Evolutionary conservation across 1,139 yeast genomes (phyloP).

Genomic region (Arxiozyma bovina): DNA sequence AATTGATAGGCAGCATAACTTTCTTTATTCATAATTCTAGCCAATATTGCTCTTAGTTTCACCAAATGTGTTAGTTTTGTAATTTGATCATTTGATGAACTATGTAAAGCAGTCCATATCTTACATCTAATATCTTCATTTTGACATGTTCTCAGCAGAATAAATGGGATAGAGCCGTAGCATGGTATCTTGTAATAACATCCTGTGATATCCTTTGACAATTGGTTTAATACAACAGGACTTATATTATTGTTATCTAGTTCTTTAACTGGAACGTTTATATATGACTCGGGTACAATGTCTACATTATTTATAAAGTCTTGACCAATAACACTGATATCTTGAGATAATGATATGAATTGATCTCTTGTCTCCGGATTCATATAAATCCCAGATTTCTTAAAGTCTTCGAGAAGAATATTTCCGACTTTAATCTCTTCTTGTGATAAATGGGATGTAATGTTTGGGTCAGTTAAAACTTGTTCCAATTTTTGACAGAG

Average conservation of each 20-base stretch:
- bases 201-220: slow-evolving; percentile 28
- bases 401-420: slow-evolving; percentile 73
- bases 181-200: slow-evolving; percentile 49
- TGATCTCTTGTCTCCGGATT: slow-evolving; percentile 51
- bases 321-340: slow-evolving; percentile 76
- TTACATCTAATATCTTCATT: slow-evolving; percentile 51
- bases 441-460: slow-evolving; percentile 37
- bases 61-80: slow-evolving; percentile 50
- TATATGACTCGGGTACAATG: slow-evolving; percentile 13
- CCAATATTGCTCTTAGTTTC: slow-evolving; percentile 59
- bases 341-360: slow-evolving; percentile 73
- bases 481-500: slow-evolving; percentile 52
- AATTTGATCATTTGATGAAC: slow-evolving; percentile 49
- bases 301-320: slow-evolving; percentile 44
- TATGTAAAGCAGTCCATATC: slow-evolving; percentile 70
- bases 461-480: slow-evolving; percentile 40
- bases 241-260: slow-evolving; percentile 20
- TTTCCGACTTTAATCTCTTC: slow-evolving; percentile 84
- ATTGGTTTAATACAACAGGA: slow-evolving; percentile 20
- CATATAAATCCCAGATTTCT: slow-evolving; percentile 84
- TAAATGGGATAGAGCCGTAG: slow-evolving; percentile 58
- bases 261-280: slow-evolving; percentile 15
- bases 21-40: slow-evolving; percentile 61
- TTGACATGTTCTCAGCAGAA: slow-evolving; percentile 52
- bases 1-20: slow-evolving; percentile 77